Conservation (phyloP, 192 early-diverging fungal species). For the Spinellus fusiger region DNA sequence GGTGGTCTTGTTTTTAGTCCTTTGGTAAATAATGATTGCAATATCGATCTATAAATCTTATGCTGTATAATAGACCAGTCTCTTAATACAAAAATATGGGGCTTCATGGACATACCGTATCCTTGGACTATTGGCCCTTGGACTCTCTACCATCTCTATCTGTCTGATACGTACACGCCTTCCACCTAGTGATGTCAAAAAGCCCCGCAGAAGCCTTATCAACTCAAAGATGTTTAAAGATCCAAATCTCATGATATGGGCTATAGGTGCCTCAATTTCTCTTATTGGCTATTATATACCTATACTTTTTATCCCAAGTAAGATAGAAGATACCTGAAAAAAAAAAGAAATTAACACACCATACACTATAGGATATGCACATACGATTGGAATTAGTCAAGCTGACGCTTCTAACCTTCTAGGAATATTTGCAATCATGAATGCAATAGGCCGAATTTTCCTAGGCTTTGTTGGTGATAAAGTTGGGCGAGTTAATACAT, state of each 20-base stretch:
- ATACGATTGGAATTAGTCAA: conserved; percentile 7
- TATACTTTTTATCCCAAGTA: conserved; percentile 33
- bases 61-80: neutral
- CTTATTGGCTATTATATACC: conserved; percentile 40
- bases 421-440: conserved; percentile 19
- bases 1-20: conserved; percentile 47
- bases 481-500: conserved; percentile 27
- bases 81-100: conserved; percentile 47
- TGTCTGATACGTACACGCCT: conserved; percentile 18
- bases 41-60: neutral
- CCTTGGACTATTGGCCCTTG: conserved; percentile 51
- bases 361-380: conserved; percentile 16
- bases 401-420: conserved; percentile 13
- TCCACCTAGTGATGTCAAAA: neutral
- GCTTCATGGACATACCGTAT: conserved; percentile 45
- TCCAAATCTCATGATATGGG: conserved; percentile 25
- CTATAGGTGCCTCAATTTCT: conserved; percentile 17
- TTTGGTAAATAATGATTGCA: conserved; percentile 4
- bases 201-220: conserved; percentile 5
- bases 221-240: conserved; percentile 19
- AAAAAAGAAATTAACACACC: neutral
- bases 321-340: neutral
- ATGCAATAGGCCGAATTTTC: conserved; percentile 19
- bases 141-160: conserved; percentile 20
- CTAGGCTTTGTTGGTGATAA: conserved; percentile 22